Conservation (phyloP, 1,139 yeast genomes). For the Yamadazyma aaseri region DNA sequence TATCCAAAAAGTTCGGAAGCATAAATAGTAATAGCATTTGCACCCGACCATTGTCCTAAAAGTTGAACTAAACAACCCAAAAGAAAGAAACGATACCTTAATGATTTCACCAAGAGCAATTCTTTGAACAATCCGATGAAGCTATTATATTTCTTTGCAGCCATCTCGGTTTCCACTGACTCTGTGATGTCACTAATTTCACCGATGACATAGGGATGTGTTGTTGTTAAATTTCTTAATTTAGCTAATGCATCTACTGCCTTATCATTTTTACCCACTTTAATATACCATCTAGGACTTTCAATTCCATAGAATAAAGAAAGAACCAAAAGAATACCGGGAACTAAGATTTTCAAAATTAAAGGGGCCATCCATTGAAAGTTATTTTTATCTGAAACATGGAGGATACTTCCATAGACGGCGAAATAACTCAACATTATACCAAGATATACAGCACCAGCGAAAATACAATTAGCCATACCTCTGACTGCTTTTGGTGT, state of each 20-base stretch:
- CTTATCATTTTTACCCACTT: slow-evolving; percentile 26
- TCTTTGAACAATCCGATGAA: slow-evolving; percentile 28
- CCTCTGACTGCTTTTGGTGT: slow-evolving; percentile 50
- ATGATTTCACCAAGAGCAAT: slow-evolving; percentile 29
- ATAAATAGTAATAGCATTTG: slow-evolving; percentile 54
- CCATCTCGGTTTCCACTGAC: slow-evolving; percentile 32
- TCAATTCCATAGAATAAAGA: slow-evolving; percentile 28
- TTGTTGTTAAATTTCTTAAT: slow-evolving; percentile 44
- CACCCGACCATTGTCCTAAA: slow-evolving; percentile 58
- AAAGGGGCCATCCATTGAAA: slow-evolving; percentile 33
- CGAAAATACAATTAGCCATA: slow-evolving; percentile 40
- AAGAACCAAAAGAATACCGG: slow-evolving; percentile 29
- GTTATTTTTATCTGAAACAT: slow-evolving; percentile 20
- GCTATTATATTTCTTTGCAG: slow-evolving; percentile 28
- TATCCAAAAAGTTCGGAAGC: slow-evolving; percentile 50
- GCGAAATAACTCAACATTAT: slow-evolving; percentile 47
- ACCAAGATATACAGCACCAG: slow-evolving; percentile 51
- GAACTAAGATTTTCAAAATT: slow-evolving; percentile 33
- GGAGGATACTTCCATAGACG: slow-evolving; percentile 35
- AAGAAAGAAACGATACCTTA: slow-evolving; percentile 39
- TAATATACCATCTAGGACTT: slow-evolving; percentile 42
- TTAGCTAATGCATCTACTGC: slow-evolving; percentile 34
- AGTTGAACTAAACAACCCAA: slow-evolving; percentile 42
- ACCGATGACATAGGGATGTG: slow-evolving; percentile 46
- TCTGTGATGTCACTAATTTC: slow-evolving; percentile 47